Base-by-base conservation (phyloP, 768 basidiomycete genomes). In the Collybia sp. region DNA sequence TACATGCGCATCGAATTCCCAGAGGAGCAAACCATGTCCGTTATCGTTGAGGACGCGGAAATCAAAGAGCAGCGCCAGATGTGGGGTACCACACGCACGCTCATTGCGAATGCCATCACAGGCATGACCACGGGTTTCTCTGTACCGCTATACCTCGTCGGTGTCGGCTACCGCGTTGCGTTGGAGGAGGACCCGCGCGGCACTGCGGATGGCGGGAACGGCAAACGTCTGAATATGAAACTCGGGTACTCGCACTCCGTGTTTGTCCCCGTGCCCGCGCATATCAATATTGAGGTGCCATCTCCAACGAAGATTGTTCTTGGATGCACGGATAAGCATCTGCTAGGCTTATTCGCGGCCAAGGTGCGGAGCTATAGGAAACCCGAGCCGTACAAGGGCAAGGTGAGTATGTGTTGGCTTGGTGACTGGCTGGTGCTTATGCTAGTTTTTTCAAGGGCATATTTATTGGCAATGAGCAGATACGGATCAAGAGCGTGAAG, bases 361-460 rank as follows among this genome's bases (percentile, higher is more conserved):
- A 79, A 82, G 53, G 83, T 98, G 18, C 75, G 93, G 51, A 77
- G 75, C 48, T 85, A 83, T 69, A 79, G 95, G 56, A 85, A 85
- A 55, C 95, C 95, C 16, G 95, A 99, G 61, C 94, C 93, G 12
- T 99, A 97, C 69, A 92, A 97, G 68, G 95, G 93, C 61, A 97
- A 97, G 79, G 93, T 95, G 58, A 43, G 87, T 67, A n/a, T 39
- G 18, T 40, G 38, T 40, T 36, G 19, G 46, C 43, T 39, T 20
- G 40, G 38, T 40, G 35, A 18, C 46, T 45, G 6, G 9, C 5
- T 18, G 35, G 53, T 18, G 50, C n/a, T 9, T 30, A 33, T 32
- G 30, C 41, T 38, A 32, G 37, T 50, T 41, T 47, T 16, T 13
- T 52, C 25, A 3, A 98, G 89, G 94, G 94, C 52, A 84, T 97